Evolutionary conservation across 1,139 yeast genomes (phyloP).

Genomic region (Protomyces arabidopsidicola): DNA sequence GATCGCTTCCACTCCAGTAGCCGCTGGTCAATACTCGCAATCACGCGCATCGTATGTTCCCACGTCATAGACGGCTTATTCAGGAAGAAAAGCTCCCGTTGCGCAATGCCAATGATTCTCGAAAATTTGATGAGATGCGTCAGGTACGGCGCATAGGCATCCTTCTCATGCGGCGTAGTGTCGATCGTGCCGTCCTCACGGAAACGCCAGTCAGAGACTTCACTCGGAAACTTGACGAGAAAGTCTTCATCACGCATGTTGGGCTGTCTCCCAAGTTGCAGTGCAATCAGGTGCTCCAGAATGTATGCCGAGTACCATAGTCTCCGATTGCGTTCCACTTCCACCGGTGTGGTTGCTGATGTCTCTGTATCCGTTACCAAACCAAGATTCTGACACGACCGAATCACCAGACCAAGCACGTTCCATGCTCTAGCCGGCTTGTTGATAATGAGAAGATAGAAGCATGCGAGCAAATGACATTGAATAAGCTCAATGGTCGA

Average conservation of each 20-base stretch:
- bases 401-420: slow-evolving; percentile 30
- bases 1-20: slow-evolving; percentile 29
- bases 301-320: slow-evolving; percentile 32
- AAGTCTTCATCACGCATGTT: slow-evolving; percentile 29
- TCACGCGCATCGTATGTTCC: slow-evolving; percentile 19
- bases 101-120: slow-evolving; percentile 30
- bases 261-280: slow-evolving; percentile 31
- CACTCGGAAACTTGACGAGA: slow-evolving; percentile 31
- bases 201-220: slow-evolving; percentile 30
- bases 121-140: slow-evolving; percentile 27
- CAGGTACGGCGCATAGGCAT: slow-evolving; percentile 27
- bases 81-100: slow-evolving; percentile 30
- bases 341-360: slow-evolving; percentile 29
- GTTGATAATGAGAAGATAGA: slow-evolving; percentile 30
- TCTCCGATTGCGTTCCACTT: slow-evolving; percentile 30
- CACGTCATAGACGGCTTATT: slow-evolving; percentile 28
- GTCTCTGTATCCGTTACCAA: slow-evolving; percentile 28
- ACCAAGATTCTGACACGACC: slow-evolving; percentile 32
- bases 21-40: slow-evolving; percentile 25
- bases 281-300: slow-evolving; percentile 30
- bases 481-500: slow-evolving; percentile 32
- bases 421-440: slow-evolving; percentile 30
- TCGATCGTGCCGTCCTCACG: slow-evolving; percentile 21
- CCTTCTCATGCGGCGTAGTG: slow-evolving; percentile 13
- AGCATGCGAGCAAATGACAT: slow-evolving; percentile 31